Base-by-base conservation (phyloP, 1,139 yeast species). In the Lodderomyces parapsilosis region DNA sequence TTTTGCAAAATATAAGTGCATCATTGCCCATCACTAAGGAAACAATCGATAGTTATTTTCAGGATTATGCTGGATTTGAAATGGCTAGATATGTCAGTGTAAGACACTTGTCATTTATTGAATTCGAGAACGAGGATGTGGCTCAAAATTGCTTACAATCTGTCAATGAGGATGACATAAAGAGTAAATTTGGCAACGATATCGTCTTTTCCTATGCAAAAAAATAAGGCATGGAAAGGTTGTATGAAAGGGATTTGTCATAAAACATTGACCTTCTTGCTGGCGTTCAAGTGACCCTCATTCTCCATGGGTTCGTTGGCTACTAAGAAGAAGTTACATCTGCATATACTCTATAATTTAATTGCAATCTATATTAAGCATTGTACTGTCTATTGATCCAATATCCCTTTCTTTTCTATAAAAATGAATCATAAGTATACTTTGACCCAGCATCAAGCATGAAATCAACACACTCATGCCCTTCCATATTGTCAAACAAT, bases 91-190 rank as follows among this genome's bases (percentile, higher is more conserved):
- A 81, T 40, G 89, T 93, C 28, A 72, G 76, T 2, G 79, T 82
- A 1, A 74, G 89, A 39, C 76, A 78, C 36, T 77, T 93, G 43
- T 95, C 94, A 6, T 86, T 93, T 60, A 76, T 93, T 10, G 97
- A 93, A 55, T 93, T 83, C 58, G 81, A 77, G 28, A 64, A 68
- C 6, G 83, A 80, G 22, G 62, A 52, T 1, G 36, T 42, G 18
- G 61, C 76, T 1, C 61, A 62, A 1, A 41, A 39, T 14, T 65
- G 68, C 41, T 54, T 67, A 36, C 46, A 51, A 13, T 30, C 36
- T 6, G 34, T 51, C 3, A 50, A 51, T 5, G 24, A 41, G 13
- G 39, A 34, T 2, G 43, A 46, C 17, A 39, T 48, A 10, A 43
- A 45, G 9, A 38, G 45, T 7, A 43, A 47, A 18, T 63, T 67